Evolutionary conservation across 192 early-diverging fungal species (phyloP).

Genomic region (Kickxella alabastrina): DNA sequence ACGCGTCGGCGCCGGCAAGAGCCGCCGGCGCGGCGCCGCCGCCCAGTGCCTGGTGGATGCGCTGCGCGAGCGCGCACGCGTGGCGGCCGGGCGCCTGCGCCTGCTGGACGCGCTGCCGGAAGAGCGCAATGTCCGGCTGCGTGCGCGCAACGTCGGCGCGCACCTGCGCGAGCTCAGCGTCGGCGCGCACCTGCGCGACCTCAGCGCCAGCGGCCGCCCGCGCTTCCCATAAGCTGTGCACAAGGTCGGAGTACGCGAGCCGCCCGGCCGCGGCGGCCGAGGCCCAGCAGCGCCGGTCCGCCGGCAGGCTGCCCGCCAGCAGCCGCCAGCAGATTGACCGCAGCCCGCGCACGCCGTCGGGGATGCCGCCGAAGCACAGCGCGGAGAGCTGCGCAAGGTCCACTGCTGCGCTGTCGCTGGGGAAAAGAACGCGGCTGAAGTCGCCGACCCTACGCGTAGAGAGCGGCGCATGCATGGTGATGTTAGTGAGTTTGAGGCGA

Average conservation of each 20-base stretch:
- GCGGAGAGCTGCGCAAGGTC: conserved; percentile 10
- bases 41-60: too few species aligned
- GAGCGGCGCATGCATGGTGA: too few species aligned
- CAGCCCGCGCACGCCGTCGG: conserved; percentile 7
- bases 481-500: too few species aligned
- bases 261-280: not conserved
- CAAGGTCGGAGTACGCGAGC: conserved; percentile 4
- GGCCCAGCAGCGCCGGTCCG: conserved; percentile 12
- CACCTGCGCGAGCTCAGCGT: conserved; percentile 8
- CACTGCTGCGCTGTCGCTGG: not conserved
- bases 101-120: conserved; percentile 6
- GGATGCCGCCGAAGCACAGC: conserved; percentile 21
- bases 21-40: conserved; percentile 4
- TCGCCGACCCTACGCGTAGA: too few species aligned
- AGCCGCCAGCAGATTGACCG: conserved; percentile 24
- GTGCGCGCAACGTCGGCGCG: conserved; percentile 17
- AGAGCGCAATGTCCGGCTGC: conserved; percentile 16
- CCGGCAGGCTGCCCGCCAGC: conserved; percentile 13
- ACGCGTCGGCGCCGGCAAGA: conserved; percentile 42
- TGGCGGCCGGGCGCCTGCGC: too few species aligned
- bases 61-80: too few species aligned
- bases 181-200: not conserved
- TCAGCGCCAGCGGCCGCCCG: not conserved
- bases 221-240: not conserved
- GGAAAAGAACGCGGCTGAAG: too few species aligned